Conservation (phyloP, 176 grass and related monocot species). For the Oryza brachyantha region DNA sequence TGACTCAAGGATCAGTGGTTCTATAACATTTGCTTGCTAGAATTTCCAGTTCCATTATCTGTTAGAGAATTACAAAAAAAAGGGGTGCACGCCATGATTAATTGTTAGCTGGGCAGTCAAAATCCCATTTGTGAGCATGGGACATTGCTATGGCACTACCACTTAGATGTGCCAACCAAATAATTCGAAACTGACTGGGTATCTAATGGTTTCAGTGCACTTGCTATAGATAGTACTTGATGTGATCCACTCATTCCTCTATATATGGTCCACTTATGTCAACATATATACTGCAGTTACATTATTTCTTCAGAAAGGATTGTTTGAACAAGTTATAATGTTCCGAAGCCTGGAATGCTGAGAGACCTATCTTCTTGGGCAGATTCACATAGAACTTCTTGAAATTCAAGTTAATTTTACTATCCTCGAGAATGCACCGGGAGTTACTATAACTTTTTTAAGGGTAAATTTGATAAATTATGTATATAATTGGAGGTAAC, state of each 20-base stretch:
- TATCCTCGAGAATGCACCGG: no score
- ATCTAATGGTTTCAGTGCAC: background rate
- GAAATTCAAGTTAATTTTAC: background rate
- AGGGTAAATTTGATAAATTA: no score
- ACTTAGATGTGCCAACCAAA: background rate
- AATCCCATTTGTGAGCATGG: constrained; percentile 21
- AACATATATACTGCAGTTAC: background rate
- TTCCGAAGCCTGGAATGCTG: background rate
- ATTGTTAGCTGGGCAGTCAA: constrained; percentile 27
- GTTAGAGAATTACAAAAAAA: background rate
- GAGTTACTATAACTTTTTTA: no score
- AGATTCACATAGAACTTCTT: background rate
- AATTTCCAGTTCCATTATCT: background rate
- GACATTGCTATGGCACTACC: background rate
- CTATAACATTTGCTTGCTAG: background rate
- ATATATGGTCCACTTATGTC: background rate
- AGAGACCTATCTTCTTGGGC: background rate
- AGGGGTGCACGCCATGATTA: background rate
- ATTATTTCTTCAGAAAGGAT: background rate
- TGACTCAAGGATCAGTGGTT: background rate
- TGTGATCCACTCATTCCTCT: background rate
- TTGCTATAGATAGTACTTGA: constrained; percentile 20
- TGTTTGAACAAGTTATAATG: background rate
- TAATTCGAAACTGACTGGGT: constrained; percentile 5
- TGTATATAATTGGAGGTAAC: no score